Conservation (phyloP, 2,329 filamentous ascomycete genomes). For the Cercospora nicotianae region DNA sequence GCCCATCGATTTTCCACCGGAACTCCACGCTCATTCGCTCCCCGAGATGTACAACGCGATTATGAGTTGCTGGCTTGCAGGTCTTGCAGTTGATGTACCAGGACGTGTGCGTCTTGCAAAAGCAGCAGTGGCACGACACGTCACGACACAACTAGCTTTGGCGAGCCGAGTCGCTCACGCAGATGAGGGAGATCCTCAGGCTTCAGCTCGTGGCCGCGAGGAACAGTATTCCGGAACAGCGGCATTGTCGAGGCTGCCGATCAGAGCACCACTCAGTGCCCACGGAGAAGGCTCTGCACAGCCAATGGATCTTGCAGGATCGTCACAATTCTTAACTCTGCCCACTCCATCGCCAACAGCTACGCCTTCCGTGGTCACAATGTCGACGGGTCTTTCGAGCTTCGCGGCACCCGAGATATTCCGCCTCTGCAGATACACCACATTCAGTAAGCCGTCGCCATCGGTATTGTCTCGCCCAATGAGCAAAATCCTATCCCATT, state of each 20-base stretch:
- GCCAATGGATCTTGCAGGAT: background rate
- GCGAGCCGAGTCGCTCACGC: slow-evolving; percentile 33
- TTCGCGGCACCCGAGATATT: slow-evolving; percentile 32
- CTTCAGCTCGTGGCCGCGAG: background rate
- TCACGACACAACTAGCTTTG: slow-evolving; percentile 42
- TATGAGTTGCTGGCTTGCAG: slow-evolving; percentile 31
- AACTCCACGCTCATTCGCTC: slow-evolving; percentile 2
- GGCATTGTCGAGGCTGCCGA: slow-evolving; percentile 20
- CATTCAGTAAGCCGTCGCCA: slow-evolving; percentile 34
- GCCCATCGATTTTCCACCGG: background rate
- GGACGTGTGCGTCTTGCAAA: slow-evolving; percentile 37
- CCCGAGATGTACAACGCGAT: slow-evolving; percentile 28
- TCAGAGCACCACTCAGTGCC: slow-evolving; percentile 12
- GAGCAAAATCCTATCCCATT: slow-evolving; percentile 44
- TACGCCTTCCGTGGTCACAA: slow-evolving; percentile 35
- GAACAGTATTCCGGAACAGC: background rate
- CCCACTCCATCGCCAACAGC: slow-evolving; percentile 37
- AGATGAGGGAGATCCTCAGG: slow-evolving; percentile 6
- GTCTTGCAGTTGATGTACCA: slow-evolving; percentile 27
- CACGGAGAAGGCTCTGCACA: background rate
- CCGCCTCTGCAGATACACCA: slow-evolving; percentile 42
- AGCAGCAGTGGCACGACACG: slow-evolving; percentile 31
- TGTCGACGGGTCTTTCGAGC: slow-evolving; percentile 30
- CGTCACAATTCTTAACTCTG: slow-evolving; percentile 22
- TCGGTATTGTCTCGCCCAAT: slow-evolving; percentile 37